phyloP scores from a whole-genome alignment of 1,284 basidiomycete species.

The Naganishia sp. region DNA sequence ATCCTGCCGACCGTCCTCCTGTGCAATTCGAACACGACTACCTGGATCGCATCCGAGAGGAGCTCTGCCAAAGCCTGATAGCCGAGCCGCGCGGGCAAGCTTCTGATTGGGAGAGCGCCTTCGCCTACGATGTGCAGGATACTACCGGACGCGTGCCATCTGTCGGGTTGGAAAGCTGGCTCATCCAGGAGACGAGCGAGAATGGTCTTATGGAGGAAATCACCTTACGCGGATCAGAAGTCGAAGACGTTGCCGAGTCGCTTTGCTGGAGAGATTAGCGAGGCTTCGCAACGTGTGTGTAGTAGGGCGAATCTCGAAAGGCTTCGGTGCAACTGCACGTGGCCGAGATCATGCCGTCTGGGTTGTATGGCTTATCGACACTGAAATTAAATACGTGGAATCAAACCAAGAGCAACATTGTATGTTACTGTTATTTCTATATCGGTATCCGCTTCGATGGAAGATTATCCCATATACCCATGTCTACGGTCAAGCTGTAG shows the following conservation, averaged over 20 bases:
- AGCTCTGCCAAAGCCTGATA: background rate
- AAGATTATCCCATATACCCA: no score
- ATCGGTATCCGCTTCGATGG: no score
- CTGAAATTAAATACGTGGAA: no score
- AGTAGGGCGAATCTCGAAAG: no score
- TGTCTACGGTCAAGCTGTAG: no score
- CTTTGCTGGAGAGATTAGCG: slow-evolving; percentile 17
- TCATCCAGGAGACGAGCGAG: slow-evolving; percentile 4
- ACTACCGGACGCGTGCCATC: background rate
- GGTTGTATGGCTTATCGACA: background rate
- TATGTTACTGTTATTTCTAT: background rate
- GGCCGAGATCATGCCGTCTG: no score
- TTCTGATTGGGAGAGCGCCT: slow-evolving; percentile 21
- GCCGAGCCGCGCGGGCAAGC: slow-evolving; percentile 1
- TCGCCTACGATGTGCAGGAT: slow-evolving; percentile 8
- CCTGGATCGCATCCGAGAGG: background rate
- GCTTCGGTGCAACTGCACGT: no score
- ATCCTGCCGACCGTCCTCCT: slow-evolving; percentile 9
- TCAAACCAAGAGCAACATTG: no score
- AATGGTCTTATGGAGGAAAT: background rate
- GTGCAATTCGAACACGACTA: slow-evolving; percentile 14
- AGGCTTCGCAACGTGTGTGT: no score
- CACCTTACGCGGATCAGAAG: slow-evolving; percentile 6
- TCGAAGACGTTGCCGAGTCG: background rate
- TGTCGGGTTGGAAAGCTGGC: slow-evolving; percentile 16